Evolutionary conservation across 164 flowering plant genomes (phyloP).

Genomic region (Umbellularia californica): DNA sequence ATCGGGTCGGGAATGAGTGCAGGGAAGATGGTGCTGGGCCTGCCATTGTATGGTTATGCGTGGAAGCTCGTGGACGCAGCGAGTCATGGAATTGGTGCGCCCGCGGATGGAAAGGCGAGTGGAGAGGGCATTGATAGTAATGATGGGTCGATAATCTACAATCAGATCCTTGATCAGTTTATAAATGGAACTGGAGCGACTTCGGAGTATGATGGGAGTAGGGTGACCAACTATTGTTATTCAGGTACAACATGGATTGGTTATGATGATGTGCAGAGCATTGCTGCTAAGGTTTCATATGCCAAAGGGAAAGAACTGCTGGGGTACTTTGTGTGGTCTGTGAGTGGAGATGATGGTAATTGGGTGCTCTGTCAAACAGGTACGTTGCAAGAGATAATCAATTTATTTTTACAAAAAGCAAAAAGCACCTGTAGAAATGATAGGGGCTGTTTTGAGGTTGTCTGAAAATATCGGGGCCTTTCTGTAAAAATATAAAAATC

Average conservation of each 20-base stretch:
- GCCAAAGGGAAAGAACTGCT: not conserved
- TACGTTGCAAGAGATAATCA: not conserved
- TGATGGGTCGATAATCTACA: not conserved
- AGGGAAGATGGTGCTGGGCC: not conserved
- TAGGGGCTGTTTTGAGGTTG: too few relatives aligned
- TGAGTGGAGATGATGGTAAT: not conserved
- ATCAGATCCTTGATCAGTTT: not conserved
- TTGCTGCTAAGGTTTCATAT: slow-evolving; percentile 1
- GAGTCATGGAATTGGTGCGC: slow-evolving; percentile 3
- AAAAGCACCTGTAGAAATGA: too few relatives aligned
- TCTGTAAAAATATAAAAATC: too few relatives aligned
- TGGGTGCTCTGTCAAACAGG: slow-evolving; percentile 3
- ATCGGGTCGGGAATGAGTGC: not conserved
- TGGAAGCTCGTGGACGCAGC: slow-evolving; percentile 3
- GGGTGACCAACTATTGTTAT: slow-evolving; percentile 3
- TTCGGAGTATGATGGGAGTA: not conserved
- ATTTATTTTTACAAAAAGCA: too few relatives aligned
- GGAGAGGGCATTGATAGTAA: not conserved
- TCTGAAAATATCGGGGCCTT: too few relatives aligned
- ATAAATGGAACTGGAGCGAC: not conserved
- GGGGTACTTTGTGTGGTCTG: slow-evolving; percentile 1
- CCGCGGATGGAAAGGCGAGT: not conserved
- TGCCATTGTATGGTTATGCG: not conserved
- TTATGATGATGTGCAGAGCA: not conserved
- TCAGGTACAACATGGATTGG: slow-evolving; percentile 2